phyloP scores from a whole-genome alignment of 345 rosid genomes.

The Excoecaria agallocha region DNA sequence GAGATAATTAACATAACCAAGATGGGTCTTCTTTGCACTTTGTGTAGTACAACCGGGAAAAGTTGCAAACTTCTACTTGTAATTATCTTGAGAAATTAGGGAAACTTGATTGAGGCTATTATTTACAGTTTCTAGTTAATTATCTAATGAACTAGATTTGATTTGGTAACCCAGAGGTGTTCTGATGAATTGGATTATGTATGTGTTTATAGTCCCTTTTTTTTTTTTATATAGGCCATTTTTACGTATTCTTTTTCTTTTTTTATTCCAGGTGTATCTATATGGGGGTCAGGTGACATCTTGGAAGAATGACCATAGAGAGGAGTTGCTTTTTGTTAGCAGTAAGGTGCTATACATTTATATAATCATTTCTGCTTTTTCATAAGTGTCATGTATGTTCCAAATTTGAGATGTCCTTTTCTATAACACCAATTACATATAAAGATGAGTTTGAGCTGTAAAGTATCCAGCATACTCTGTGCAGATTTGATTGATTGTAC shows the following conservation, averaged over 20 bases:
- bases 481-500: neutral
- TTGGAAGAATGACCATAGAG: slow-evolving; percentile 90
- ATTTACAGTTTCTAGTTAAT: neutral
- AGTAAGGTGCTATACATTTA: slow-evolving; percentile 48
- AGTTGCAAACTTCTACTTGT: neutral
- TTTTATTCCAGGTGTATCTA: slow-evolving; percentile 59
- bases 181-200: neutral
- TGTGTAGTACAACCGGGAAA: neutral
- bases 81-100: neutral
- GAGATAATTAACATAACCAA: neutral
- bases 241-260: neutral
- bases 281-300: slow-evolving; percentile 91
- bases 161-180: neutral
- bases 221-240: neutral
- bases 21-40: neutral
- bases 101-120: neutral
- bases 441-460: neutral
- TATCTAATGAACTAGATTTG: neutral
- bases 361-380: neutral
- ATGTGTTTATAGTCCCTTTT: neutral
- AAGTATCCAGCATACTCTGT: neutral
- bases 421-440: neutral
- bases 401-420: neutral
- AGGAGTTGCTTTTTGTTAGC: slow-evolving; percentile 77
- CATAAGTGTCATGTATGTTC: neutral